Evolutionary conservation across 1,139 yeast species (phyloP).

Genomic region (Hyphopichia burtonii): DNA sequence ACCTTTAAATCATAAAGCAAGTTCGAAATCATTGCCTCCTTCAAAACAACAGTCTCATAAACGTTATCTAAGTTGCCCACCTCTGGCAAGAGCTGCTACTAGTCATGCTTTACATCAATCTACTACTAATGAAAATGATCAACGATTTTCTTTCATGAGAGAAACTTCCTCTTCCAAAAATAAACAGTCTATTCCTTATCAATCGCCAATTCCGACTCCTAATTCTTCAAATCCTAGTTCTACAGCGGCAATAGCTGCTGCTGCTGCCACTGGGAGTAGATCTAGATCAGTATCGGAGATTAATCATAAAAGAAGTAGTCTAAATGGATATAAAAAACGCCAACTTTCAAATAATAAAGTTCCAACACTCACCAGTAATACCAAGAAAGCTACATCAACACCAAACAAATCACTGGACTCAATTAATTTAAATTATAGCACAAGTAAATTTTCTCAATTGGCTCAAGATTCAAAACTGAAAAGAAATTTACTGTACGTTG

Average conservation of each 20-base stretch:
- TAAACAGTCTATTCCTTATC: constrained; percentile 15
- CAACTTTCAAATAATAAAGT: constrained; percentile 1
- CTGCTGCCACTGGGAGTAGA: background rate
- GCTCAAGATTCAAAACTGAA: background rate
- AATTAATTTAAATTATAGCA: background rate
- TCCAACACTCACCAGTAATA: background rate
- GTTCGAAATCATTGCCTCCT: constrained; percentile 6
- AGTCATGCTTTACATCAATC: constrained; percentile 1
- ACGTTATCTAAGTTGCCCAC: background rate
- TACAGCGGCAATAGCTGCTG: background rate
- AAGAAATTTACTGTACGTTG: background rate
- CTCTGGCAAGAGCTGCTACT: constrained; percentile 12
- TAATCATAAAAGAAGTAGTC: background rate
- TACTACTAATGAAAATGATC: constrained; percentile 7
- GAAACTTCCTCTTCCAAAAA: constrained; percentile 37
- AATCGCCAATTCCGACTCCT: background rate
- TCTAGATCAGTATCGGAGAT: constrained; percentile 2
- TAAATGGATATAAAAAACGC: constrained; percentile 1
- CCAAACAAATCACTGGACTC: background rate
- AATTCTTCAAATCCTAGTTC: background rate
- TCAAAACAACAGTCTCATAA: constrained; percentile 1
- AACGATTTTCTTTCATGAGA: constrained; percentile 33
- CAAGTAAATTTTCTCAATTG: background rate
- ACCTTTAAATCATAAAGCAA: constrained; percentile 7
- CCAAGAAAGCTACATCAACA: background rate